Evolutionary conservation across 805 yeast species (phyloP).

Genomic region (Millerozyma acaciae): DNA sequence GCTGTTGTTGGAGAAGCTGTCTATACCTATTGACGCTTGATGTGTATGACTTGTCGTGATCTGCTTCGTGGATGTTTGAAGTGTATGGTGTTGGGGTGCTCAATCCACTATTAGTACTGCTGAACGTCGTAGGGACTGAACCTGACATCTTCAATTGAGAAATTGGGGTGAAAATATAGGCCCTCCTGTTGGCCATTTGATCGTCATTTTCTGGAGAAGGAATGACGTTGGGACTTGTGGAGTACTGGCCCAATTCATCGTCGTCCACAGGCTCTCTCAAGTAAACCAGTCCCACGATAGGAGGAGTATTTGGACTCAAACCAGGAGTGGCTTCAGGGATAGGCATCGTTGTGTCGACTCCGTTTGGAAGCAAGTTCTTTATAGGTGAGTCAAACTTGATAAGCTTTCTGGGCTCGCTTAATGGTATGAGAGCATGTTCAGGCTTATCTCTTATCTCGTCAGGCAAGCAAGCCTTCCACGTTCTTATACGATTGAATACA

Average conservation of each 20-base stretch:
- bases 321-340: constrained; percentile 82
- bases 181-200: constrained; percentile 29
- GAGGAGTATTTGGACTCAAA: constrained; percentile 79
- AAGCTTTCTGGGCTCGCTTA: constrained; percentile 61
- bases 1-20: constrained; percentile 13
- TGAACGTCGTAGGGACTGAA: constrained; percentile 19
- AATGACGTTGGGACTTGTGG: constrained; percentile 37
- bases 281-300: constrained; percentile 90
- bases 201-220: constrained; percentile 40
- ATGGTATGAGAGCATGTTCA: constrained; percentile 70
- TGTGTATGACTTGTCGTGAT: constrained; percentile 8
- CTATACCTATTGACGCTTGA: constrained; percentile 11
- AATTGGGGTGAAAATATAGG: constrained; percentile 42
- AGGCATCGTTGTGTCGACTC: constrained; percentile 68
- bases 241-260: constrained; percentile 79
- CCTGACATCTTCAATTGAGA: constrained; percentile 39
- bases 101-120: constrained; percentile 10
- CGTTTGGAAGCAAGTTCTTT: constrained; percentile 68
- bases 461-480: constrained; percentile 98
- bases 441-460: constrained; percentile 88
- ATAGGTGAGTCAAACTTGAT: constrained; percentile 83
- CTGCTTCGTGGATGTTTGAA: constrained; percentile 3
- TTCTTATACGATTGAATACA: constrained; percentile 88
- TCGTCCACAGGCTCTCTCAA: constrained; percentile 67
- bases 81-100: constrained; percentile 5